Evolutionary conservation across 2,329 filamentous ascomycete species (phyloP).

Genomic region (Didymella glomerata): DNA sequence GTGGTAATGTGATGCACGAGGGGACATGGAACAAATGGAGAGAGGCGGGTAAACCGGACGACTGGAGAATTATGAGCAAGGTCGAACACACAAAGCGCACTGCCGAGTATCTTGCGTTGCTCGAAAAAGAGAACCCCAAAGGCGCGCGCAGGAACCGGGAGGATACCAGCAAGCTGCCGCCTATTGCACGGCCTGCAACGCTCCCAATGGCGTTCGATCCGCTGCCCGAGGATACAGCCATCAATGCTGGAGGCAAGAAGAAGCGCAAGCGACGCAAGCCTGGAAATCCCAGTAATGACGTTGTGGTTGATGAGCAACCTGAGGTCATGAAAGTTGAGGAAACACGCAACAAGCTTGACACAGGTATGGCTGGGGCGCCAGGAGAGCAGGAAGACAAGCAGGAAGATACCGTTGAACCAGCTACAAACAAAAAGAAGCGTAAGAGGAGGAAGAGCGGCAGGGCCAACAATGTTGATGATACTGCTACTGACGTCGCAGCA

Average conservation of each 20-base stretch:
- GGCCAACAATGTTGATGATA: conserved; percentile 10
- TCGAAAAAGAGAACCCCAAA: conserved; percentile 33
- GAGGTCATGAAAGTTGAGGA: conserved; percentile 3
- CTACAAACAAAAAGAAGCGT: conserved; percentile 35
- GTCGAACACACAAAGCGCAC: conserved; percentile 45
- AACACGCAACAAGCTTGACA: background rate
- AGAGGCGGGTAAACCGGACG: conserved; percentile 34
- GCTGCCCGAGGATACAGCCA: background rate
- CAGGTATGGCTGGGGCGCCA: conserved; percentile 7
- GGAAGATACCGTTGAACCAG: conserved; percentile 3
- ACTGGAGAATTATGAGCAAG: conserved; percentile 51
- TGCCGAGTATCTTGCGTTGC: conserved; percentile 41
- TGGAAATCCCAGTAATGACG: conserved; percentile 14
- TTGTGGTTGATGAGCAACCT: background rate
- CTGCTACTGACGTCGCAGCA: conserved; percentile 18
- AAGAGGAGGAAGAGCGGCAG: conserved; percentile 33
- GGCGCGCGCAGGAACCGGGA: conserved; percentile 26
- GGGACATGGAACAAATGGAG: conserved; percentile 45
- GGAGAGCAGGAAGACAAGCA: conserved; percentile 13
- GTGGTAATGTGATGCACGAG: conserved; percentile 43
- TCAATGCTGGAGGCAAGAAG: conserved; percentile 27
- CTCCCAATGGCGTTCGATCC: conserved; percentile 20
- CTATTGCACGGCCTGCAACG: conserved; percentile 31
- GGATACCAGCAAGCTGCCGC: conserved; percentile 23
- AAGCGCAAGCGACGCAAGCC: conserved; percentile 37